Conservation (phyloP, 139 green algal species). For the Closterium sp. region DNA sequence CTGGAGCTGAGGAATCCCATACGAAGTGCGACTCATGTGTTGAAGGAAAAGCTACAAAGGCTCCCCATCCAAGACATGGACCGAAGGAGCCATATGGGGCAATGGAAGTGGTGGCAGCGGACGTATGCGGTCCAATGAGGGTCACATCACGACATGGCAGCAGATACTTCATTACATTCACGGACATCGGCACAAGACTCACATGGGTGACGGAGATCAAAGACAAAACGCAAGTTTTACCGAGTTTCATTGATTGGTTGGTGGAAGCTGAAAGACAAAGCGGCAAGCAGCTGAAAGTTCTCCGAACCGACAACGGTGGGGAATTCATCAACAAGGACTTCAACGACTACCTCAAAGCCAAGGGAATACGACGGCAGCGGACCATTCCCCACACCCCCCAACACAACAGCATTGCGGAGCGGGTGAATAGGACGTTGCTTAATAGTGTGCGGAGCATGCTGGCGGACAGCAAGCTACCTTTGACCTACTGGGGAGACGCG, state of each 20-base stretch:
- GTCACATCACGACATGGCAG: not conserved
- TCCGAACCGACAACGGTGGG: not conserved
- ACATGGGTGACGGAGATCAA: not conserved
- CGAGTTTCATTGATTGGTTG: not conserved
- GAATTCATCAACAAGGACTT: not conserved
- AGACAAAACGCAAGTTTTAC: not conserved
- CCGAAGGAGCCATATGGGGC: not conserved
- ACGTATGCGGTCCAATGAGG: not conserved
- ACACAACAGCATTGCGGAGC: not conserved
- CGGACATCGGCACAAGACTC: not conserved
- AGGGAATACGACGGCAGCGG: not conserved
- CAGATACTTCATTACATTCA: not conserved
- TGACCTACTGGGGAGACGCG: not conserved
- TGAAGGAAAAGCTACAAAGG: not conserved
- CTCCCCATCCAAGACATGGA: not conserved
- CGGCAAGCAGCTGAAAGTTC: not conserved
- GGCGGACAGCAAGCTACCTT: not conserved
- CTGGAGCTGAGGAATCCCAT: not conserved
- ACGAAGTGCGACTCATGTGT: not conserved
- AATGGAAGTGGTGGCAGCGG: not conserved
- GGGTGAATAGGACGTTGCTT: not conserved
- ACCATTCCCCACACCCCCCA: not conserved
- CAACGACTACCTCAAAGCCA: not conserved
- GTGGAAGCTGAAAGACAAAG: not conserved
- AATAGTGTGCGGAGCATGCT: not conserved